Base-by-base conservation (phyloP, 805 yeast species). In the Dipodascus geniculatus region DNA sequence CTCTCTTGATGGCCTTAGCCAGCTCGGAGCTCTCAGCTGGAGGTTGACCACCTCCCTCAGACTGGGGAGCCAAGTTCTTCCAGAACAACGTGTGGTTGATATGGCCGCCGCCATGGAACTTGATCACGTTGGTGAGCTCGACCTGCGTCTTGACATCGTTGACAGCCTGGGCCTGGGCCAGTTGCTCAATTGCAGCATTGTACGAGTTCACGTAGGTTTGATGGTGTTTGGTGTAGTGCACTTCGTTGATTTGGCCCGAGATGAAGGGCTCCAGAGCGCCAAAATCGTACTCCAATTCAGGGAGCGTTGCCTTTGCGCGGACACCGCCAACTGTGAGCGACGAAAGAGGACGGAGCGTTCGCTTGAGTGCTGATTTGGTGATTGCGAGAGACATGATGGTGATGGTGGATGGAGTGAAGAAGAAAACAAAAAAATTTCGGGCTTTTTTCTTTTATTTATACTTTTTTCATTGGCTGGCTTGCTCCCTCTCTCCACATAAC, bases 71-170 rank as follows among this genome's bases (percentile, higher is more conserved):
- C 66, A 88, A 75, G 73, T 83, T 85, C 70, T 85, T 83, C 93
- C 93, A 87, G 77, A 85, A 87, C 59, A 87, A 71, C 59, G 80
- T 73, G 71, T 87, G 96, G 79, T 87, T 87, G 65, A 82, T 73
- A 74, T 74, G 85, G 22, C 96, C 96, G 67, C 96, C 96, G 62
- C 93, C 91, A 69, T 87, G 89, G 80, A 87, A 87, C 67, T 85
- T 86, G 74, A 88, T 79, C 60, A 76, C 74, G 63, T 85, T 84
- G 68, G 85, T 85, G 58, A 86, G 73, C 52, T 71, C 68, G 55
- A 71, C 66, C 61, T 83, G 74, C 48, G 82, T 68, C 64, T 78
- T 78, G 61, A 77, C 72, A 56, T 83, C 85, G 59, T 82, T 78
- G 53, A 74, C 72, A 33, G 70, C 70, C 52, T 76, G 65, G 48